Conservation (phyloP, 1,139 yeast genomes). For the Debaryomyces coudertii region DNA sequence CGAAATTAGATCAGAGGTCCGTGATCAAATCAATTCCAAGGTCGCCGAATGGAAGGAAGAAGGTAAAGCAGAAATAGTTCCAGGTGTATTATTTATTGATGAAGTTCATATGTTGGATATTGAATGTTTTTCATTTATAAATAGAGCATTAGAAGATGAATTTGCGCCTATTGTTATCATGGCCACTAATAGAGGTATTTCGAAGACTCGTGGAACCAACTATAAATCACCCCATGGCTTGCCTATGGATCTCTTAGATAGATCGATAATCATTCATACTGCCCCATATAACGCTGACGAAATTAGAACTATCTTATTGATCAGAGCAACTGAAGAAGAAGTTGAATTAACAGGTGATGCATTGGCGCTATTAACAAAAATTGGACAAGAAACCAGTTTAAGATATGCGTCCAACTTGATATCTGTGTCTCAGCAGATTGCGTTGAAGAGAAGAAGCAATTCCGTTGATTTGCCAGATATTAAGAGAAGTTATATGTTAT, state of each 20-base stretch:
- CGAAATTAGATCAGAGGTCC: conserved; percentile 91
- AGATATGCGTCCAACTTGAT: conserved; percentile 93
- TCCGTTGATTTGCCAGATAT: conserved; percentile 80
- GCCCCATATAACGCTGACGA: conserved; percentile 76
- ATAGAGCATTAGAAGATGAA: conserved; percentile 95
- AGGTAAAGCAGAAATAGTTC: conserved; percentile 97
- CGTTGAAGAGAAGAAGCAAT: conserved; percentile 75
- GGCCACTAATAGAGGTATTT: conserved; percentile 97
- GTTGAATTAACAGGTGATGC: conserved; percentile 85
- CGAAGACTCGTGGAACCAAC: conserved; percentile 89
- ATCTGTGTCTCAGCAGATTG: conserved; percentile 83
- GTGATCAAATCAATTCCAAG: conserved; percentile 95
- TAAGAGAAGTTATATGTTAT: conserved; percentile 83
- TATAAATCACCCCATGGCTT: conserved; percentile 96
- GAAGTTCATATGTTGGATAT: conserved; percentile 99
- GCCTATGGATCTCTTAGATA: conserved; percentile 91
- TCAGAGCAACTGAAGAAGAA: conserved; percentile 96
- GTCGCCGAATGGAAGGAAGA: conserved; percentile 99
- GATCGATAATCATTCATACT: conserved; percentile 92
- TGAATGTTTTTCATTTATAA: conserved; percentile 93
- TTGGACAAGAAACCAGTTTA: conserved; percentile 89
- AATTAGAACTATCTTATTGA: conserved; percentile 79
- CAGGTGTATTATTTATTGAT: conserved; percentile 98
- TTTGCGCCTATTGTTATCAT: conserved; percentile 95
- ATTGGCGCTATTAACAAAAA: conserved; percentile 84